Base-by-base conservation (phyloP, 352 stramenopile genomes). In the Pseudoperonospora humuli region DNA sequence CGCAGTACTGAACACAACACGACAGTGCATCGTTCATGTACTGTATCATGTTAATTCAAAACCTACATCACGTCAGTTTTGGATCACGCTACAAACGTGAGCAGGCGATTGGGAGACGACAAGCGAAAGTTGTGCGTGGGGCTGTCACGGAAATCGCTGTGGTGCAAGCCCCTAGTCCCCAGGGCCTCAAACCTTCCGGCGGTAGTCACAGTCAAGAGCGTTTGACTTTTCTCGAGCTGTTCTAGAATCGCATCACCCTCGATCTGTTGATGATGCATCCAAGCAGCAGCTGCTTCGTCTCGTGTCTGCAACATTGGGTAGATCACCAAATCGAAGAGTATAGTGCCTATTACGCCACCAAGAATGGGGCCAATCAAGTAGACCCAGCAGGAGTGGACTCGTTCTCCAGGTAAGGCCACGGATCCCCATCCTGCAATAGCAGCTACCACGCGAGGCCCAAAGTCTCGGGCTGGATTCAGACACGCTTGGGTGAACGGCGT, bases 381-480 rank as follows among this genome's bases (percentile, higher is more conserved):
- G 8, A 85, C 54, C 77, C 77, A 90, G 33, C 66, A 80, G 20
- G 55, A 67, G 29, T 65, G 56, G 17, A 52, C 52, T 39, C 36
- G 48, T 5, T 71, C 74, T 15, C 79, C 68, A 7, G 61, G 66
- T 9, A 75, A 31, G 3, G 59, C 56, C 24, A 56, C 37, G 10
- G 40, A 51, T 7, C 62, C 62, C 80, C 80, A 93, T 13, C 80
- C 80, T 23, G 74, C 72, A 19, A 70, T 49, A n/a, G 39, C 60
- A 1, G 72, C 76, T 7, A 90, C 58, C 26, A 91, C 48, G 13
- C 74, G 54, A 25, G 78, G 75, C 1, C 80, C 80, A 43, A 93
- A 81, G 50, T 93, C 80, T 27, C 80, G 64, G 7, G 75, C 78
- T 9, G 78, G 81, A 44, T 91, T 93, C 35, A 88, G 65, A 42